Base-by-base conservation (phyloP, 768 basidiomycete species). In the Clitopilus hobsonii region DNA sequence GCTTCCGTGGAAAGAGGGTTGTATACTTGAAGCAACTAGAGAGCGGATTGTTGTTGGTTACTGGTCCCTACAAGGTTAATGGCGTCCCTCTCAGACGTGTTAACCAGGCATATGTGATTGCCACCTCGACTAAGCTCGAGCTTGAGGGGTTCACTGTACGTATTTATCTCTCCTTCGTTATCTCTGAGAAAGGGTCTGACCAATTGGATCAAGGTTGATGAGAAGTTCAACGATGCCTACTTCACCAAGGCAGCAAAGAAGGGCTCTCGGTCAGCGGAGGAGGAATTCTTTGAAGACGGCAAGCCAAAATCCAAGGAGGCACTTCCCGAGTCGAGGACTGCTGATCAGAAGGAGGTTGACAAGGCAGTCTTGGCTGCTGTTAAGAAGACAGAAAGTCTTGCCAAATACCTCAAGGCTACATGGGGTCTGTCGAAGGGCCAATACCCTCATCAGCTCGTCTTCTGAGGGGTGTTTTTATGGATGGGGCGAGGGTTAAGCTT, bases 91-190 rank as follows among this genome's bases (percentile, higher is more conserved):
- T 99, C 71, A 84, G 95, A 72, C 86, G 97, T 72, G 94, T 99
- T 57, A 96, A 94, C 80, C 96, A 98, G 79, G 94, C 97, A 54
- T 99, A 99, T 71, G 94, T 95, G 59, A 98, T 99, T 67, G 93
- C 96, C 56, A 99, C 97, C 56, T 94, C 94, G 54, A 98, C 97
- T 63, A 93, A 88, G 76, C 74, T 98, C 62, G 90, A 96, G 61
- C 71, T 98, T 55, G 80, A 76, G 24, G 81, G 76, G 55, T 76
- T 91, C 70, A 82, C 83, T 78, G 94, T 93, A 65, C 60, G 82
- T 77, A 29, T 54, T 36, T 30, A 24, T 52, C 57, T 26, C 18
- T 54, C 49, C 45, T 41, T 24, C 29, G 11, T 10, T 28, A 16
- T 22, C 38, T n/a, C 25, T 11, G 11, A 6, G 24, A 41, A 49